These are phyloP conservation scores for Colletotrichum lini DNA, from an alignment of 2,329 filamentous ascomycete species.

Conservation along the genomic window DNA sequence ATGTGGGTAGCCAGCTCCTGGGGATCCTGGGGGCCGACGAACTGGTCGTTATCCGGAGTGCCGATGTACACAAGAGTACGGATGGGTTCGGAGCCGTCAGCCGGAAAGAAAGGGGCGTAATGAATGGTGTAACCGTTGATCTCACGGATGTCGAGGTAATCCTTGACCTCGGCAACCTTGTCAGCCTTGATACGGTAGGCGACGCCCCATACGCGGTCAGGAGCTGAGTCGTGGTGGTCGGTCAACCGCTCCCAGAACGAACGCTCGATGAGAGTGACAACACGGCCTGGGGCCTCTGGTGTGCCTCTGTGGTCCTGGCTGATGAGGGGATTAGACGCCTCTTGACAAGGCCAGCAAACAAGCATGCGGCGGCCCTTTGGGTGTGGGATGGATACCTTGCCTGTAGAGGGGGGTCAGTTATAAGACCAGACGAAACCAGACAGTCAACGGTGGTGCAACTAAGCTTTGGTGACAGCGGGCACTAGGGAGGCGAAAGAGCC, in stretches of 20 bases:
- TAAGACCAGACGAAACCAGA: neutral
- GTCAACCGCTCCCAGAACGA: constrained; percentile 86
- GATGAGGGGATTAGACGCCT: constrained; percentile 35
- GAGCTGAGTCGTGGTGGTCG: constrained; percentile 73
- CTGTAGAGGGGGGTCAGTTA: constrained; percentile 45
- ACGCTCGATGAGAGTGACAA: constrained; percentile 91
- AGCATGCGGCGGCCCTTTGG: too few species aligned
- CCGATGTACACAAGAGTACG: constrained; percentile 90
- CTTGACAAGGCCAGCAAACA: neutral
- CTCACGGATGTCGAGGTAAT: constrained; percentile 95
- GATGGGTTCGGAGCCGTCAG: constrained; percentile 59
- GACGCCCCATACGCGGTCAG: constrained; percentile 86
- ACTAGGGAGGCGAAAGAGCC: constrained; percentile 18
- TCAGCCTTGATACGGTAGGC: constrained; percentile 86
- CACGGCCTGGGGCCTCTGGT: constrained; percentile 86
- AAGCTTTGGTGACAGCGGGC: constrained; percentile 36
- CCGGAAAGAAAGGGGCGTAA: constrained; percentile 85
- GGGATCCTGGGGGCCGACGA: constrained; percentile 86
- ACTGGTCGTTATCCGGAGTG: constrained; percentile 92
- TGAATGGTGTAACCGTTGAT: constrained; percentile 98
- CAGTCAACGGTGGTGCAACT: constrained; percentile 23
- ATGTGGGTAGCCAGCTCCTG: constrained; percentile 86
- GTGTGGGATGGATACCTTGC: constrained; percentile 51
- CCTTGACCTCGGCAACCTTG: constrained; percentile 84
- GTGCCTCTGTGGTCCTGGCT: constrained; percentile 97